A percentile compares a stretch with the other conserved stretches of the same genome.
Evolutionary conservation across 768 basidiomycete genomes (phyloP).

Genomic region (Amanita pseudoporphyria): DNA sequence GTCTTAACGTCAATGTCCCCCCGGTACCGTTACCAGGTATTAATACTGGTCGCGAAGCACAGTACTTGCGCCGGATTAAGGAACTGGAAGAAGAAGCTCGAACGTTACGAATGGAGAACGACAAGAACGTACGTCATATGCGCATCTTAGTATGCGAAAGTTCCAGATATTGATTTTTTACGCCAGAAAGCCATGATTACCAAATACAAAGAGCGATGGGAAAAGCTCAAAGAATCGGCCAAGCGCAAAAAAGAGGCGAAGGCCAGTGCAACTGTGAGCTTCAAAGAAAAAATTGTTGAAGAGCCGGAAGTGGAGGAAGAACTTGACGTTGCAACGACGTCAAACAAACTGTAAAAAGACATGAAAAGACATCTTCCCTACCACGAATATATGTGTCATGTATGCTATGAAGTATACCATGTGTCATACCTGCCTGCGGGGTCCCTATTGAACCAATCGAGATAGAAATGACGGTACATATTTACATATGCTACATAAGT

Average conservation of each 20-base stretch:
- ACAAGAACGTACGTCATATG: slow-evolving; percentile 57
- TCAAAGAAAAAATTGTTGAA: slow-evolving; percentile 67
- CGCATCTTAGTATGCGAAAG: background rate
- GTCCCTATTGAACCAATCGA: no score
- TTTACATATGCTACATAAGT: background rate
- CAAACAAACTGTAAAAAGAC: background rate
- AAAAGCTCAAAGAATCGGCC: slow-evolving; percentile 81
- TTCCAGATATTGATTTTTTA: slow-evolving; percentile 10
- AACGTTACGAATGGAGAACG: slow-evolving; percentile 56
- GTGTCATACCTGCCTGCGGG: no score
- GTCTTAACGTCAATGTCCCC: slow-evolving; percentile 49
- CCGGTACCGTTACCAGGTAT: slow-evolving; percentile 40
- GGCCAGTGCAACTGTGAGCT: slow-evolving; percentile 33
- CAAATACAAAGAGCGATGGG: slow-evolving; percentile 82
- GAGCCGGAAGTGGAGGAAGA: slow-evolving; percentile 51
- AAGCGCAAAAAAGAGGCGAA: slow-evolving; percentile 78
- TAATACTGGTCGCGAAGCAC: slow-evolving; percentile 43
- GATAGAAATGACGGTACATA: background rate
- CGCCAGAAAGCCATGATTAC: slow-evolving; percentile 71
- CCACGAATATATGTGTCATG: background rate
- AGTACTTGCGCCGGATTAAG: slow-evolving; percentile 53
- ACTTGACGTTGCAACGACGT: slow-evolving; percentile 24
- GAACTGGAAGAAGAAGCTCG: slow-evolving; percentile 79
- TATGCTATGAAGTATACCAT: no score
- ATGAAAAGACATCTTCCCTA: no score